These are phyloP conservation scores for Apiotrichum gamsii DNA, from an alignment of 1,284 basidiomycete genomes.

Conservation along the genomic window DNA sequence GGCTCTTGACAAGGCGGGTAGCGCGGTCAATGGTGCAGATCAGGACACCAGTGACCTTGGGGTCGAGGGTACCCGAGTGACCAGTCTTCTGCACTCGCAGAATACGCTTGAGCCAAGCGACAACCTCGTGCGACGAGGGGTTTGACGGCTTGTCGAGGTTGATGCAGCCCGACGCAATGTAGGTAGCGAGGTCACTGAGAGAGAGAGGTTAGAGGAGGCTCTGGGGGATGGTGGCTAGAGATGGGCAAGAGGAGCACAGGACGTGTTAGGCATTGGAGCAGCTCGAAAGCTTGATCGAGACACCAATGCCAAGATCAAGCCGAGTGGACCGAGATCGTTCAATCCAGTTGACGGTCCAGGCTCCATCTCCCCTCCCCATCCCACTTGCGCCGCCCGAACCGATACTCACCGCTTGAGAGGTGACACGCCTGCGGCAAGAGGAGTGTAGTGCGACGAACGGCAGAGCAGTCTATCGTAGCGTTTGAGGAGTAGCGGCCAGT, in stretches of 20 bases:
- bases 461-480: conserved; percentile 84
- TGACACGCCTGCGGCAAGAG: conserved; percentile 61
- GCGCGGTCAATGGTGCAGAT: conserved; percentile 99
- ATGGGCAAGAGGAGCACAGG: conserved; percentile 66
- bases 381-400: not conserved
- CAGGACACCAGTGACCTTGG: conserved; percentile 97
- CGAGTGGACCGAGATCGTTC: no score
- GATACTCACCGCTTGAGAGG: not conserved
- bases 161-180: conserved; percentile 97
- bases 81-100: conserved; percentile 96
- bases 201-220: no score
- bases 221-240: no score
- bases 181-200: conserved; percentile 80
- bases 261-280: not conserved
- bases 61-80: conserved; percentile 95
- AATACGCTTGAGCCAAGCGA: conserved; percentile 96
- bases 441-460: conserved; percentile 93
- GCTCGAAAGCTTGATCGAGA: not conserved
- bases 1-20: conserved; percentile 87
- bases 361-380: no score
- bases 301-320: not conserved
- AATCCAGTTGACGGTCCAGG: no score
- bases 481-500: conserved; percentile 97
- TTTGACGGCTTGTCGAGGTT: conserved; percentile 95
- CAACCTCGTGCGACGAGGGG: conserved; percentile 99